Conservation (phyloP, 495 filamentous ascomycete genomes). For the Lindgomyces ingoldianus region DNA sequence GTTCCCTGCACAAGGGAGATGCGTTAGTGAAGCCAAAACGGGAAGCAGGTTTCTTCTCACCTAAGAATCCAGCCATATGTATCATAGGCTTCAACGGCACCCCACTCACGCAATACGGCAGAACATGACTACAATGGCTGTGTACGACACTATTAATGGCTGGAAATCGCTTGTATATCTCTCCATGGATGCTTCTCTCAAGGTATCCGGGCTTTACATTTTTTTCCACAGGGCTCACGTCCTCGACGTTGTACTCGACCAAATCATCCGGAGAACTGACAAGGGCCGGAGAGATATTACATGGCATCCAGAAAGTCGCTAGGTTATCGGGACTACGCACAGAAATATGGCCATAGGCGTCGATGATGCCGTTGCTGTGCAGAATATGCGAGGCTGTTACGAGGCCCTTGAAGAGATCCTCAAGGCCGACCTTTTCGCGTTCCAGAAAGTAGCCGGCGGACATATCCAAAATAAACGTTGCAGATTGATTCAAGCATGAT, state of each 20-base stretch:
- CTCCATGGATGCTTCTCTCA: conserved; percentile 47
- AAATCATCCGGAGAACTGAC: conserved; percentile 39
- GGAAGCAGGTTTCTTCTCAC: conserved; percentile 18
- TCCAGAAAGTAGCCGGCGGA: conserved; percentile 38
- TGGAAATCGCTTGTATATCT: conserved; percentile 53
- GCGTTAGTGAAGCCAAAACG: not conserved
- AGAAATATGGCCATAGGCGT: conserved; percentile 51
- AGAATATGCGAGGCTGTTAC: conserved; percentile 50
- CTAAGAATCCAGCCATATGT: conserved; percentile 56
- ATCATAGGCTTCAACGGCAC: conserved; percentile 49
- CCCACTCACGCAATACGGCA: conserved; percentile 50
- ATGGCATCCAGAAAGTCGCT: conserved; percentile 41
- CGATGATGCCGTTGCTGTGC: conserved; percentile 50
- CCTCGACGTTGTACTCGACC: conserved; percentile 43
- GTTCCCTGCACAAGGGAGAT: conserved; percentile 6
- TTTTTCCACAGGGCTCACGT: conserved; percentile 39
- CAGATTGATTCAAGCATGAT: not conserved
- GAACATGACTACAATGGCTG: conserved; percentile 50
- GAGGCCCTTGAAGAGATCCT: conserved; percentile 43
- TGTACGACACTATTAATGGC: conserved; percentile 52
- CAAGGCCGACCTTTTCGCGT: conserved; percentile 36
- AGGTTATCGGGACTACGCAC: conserved; percentile 44
- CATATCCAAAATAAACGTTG: too few species aligned
- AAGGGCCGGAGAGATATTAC: conserved; percentile 41
- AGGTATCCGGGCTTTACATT: conserved; percentile 34